Evolutionary conservation across 139 green algal species (phyloP).

Genomic region (Chlorella sp.): DNA sequence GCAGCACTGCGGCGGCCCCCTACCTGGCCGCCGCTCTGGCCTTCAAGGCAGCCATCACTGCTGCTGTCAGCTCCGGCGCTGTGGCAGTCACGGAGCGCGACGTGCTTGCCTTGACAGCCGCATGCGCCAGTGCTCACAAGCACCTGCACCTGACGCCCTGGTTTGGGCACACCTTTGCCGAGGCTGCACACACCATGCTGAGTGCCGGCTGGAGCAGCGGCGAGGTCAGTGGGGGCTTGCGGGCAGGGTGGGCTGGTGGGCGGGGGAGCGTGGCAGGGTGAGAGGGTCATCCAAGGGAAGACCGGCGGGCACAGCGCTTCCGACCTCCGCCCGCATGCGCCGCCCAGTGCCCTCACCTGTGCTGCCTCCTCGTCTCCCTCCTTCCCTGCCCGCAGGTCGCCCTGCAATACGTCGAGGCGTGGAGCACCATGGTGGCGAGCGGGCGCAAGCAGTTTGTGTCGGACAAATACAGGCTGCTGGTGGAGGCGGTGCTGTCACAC

Average conservation of each 20-base stretch:
- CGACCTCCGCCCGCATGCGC: not conserved
- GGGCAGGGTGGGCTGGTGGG: not conserved
- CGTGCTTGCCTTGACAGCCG: not conserved
- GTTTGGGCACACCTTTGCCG: not conserved
- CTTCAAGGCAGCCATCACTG: not conserved
- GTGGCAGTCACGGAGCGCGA: not conserved
- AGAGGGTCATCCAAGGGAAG: not conserved
- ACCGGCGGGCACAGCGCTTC: no score
- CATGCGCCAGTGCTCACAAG: not conserved
- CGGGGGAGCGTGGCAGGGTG: not conserved
- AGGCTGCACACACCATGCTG: not conserved
- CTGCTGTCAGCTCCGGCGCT: not conserved
- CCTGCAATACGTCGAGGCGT: not conserved
- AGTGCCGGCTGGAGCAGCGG: not conserved
- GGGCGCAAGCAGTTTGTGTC: not conserved
- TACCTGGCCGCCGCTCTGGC: not conserved
- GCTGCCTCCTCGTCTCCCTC: not conserved
- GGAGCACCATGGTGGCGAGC: not conserved
- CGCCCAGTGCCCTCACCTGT: not conserved
- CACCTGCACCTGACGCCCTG: not conserved
- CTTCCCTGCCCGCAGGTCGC: not conserved
- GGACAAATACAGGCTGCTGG: not conserved
- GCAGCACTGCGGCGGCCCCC: no score
- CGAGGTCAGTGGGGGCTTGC: not conserved
- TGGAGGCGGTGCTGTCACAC: not conserved